These are phyloP conservation scores for Phytopythium delawarense DNA, from an alignment of 352 stramenopile species.

Conservation along the genomic window DNA sequence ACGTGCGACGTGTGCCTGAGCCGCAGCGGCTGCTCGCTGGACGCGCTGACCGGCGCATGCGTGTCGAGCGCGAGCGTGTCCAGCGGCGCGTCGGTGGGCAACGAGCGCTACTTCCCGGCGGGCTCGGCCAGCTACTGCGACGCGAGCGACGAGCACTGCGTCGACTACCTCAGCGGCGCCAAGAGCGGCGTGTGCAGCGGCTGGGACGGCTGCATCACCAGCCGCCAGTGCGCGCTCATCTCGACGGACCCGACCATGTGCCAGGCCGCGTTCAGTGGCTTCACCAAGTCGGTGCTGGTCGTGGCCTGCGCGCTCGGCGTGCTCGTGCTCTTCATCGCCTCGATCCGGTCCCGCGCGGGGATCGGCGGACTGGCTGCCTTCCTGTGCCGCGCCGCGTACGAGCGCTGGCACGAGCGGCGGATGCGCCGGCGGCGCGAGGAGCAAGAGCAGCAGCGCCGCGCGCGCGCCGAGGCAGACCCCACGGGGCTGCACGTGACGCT, in stretches of 20 bases:
- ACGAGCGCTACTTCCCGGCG: conserved; percentile 19
- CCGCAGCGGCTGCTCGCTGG: conserved; percentile 26
- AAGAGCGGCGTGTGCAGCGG: conserved; percentile 18
- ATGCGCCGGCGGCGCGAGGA: neutral
- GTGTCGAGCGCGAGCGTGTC: conserved; percentile 19
- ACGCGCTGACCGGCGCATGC: conserved; percentile 34
- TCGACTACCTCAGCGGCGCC: conserved; percentile 8
- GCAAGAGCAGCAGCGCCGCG: neutral
- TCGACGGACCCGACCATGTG: neutral
- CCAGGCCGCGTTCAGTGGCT: neutral
- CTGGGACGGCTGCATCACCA: conserved; percentile 17
- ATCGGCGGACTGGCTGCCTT: neutral
- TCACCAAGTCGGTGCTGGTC: conserved; percentile 2
- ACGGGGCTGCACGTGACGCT: conserved; percentile 14
- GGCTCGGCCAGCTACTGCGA: conserved; percentile 22
- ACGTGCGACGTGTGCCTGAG: conserved; percentile 16
- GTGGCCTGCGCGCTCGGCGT: conserved; percentile 2
- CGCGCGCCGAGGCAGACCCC: neutral
- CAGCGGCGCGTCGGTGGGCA: neutral
- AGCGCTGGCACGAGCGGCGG: neutral
- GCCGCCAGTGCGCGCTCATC: conserved; percentile 19
- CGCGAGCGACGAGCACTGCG: conserved; percentile 18
- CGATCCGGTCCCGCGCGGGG: conserved; percentile 9
- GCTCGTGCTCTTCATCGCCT: conserved; percentile 2
- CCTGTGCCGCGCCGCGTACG: neutral